Base-by-base conservation (phyloP, 192 early-diverging fungal genomes). In the Coemansia sp. region DNA sequence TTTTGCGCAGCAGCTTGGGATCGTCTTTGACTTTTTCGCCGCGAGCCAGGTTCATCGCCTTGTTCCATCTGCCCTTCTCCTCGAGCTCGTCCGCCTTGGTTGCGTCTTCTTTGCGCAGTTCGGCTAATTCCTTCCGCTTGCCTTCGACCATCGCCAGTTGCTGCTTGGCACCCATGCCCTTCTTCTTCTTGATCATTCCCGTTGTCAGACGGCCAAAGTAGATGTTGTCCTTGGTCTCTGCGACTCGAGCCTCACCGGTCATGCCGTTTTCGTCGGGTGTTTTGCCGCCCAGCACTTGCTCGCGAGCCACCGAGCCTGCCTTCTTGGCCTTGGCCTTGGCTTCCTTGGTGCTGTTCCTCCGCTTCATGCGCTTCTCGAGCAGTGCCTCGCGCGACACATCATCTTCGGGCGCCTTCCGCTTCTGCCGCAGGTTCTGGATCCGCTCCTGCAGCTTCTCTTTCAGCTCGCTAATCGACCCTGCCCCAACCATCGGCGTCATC, bases 21-120 rank as follows among this genome's bases (percentile, higher is more conserved):
- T 98, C 91, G 71, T 98, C 96, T 79, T 94, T 93, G 60, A 96
- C 85, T 79, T 94, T 95, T 69, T 94, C 90, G 63, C 96, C 96
- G 63, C 85, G 80, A 2, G 95, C 94, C 73, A 88, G 83, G 56
- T 87, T 84, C 55, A 91, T 52, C 4, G 89, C 87, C 79, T 92
- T 93, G 60, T 76, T 76, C 96, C 96, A 98, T 17, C 85, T 85
- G 50, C 86, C 85, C 65, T 87, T 91, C 63, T 94, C 90, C 63
- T 87, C 83, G 51, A 96, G 66, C 23, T 72, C 57, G 32, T 76
- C 75, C 11, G 92, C 92, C 67, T 88, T 88, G 24, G 86, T 81
- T 15, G 86, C 77, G 45, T 80, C 77, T 61, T 82, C 78, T 62
- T 73, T 69, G 47, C 89, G 83, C 41, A 96, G 82, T 58, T 87